Evolutionary conservation across 2,329 filamentous ascomycete genomes (phyloP), one percentile per base, ranked within the genome.

Genomic region (Epichloe typhina): DNA sequence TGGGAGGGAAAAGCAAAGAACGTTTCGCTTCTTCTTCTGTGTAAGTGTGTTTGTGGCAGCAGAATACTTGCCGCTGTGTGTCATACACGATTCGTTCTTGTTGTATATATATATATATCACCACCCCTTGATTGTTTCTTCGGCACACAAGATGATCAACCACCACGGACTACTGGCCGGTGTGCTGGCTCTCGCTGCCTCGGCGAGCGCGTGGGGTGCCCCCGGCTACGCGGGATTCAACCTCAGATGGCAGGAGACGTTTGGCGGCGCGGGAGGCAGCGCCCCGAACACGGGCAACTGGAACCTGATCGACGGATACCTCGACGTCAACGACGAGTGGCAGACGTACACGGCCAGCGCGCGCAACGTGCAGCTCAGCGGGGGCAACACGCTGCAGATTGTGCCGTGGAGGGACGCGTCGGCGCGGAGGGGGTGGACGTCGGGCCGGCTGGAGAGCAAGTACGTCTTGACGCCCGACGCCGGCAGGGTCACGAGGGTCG

Each of bases 401-500:
- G 66, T 78, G 31, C 76, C 77, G 2, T 66, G 64, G 54, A 65
- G 66, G 47, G 65, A 68, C 17, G 51, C 61, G 3, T 55, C 57
- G 3, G 68, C 67, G 2, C 57, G 61, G 31, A 52, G 52, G 3
- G 3, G 61, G n/a, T 80, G 77, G 77, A 77, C 74, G 0, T 80
- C 77, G 1, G 74, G 66, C 37, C 74, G 76, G 15, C 69, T 80
- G 56, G 76, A 80, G 64, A 69, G 70, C 54, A 70, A 66, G 50
- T 66, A 64, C 47, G 65, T 69, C 31, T 71, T 75, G 55, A 75
- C 71, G 0, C 76, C 77, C 0, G 52, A 56, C 1, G 53, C 65
- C 1, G 73, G 74, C 54, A 69, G 68, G 52, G 57, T 72, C 33
- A 77, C 73, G 21, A 62, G 69, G 40, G 63, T 74, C 31, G 71